Base-by-base conservation (phyloP, 2,329 filamentous ascomycete genomes). In the Aspergillus carbonarius region DNA sequence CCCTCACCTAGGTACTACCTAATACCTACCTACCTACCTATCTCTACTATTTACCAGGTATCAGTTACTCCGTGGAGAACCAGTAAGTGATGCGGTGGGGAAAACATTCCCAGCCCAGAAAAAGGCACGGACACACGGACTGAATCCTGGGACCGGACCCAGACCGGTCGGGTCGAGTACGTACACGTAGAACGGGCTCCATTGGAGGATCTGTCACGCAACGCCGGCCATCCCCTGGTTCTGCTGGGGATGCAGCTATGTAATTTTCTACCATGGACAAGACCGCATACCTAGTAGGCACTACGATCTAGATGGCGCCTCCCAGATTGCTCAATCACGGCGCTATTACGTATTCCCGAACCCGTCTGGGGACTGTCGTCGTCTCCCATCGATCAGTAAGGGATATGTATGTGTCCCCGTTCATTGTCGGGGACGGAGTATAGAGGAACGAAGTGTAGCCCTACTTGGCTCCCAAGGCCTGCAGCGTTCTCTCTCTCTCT, bases 101-200 rank as follows among this genome's bases (percentile, higher is more conserved):
- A 42, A 40, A 23, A 42, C 50, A 53, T 17, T 42, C 15, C 23
- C 5, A 42, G 27, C 35, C 50, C 50, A 42, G 50, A 42, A 27
- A 42, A 40, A 53, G 50, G 50, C 50, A 53, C 50, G 50, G 50
- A 53, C 50, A 53, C 50, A 53, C 23, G 18, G 35, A 27, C n/a
- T 20, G 13, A 23, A 17, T n/a, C 35, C 39, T 53, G 37, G 50
- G 35, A 53, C 50, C 18, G 49, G 50, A 53, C 50, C 49, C 50
- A 53, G 50, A 53, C 50, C 50, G 39, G 35, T 53, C 39, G 20
- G 27, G 37, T 30, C 50, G 50, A 35, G 20, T 40, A 53, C 35
- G 35, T 42, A 30, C 35, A 42, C 23, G 25, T 47, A 47, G 13
- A 5, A 23, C 17, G 8, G 17, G 2, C 17, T 20, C 12, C n/a